A percentile compares a stretch with the other conserved stretches of the same genome.
phyloP scores from a whole-genome alignment of 257 asterid genomes.

The Nyctanthes arbortristis region DNA sequence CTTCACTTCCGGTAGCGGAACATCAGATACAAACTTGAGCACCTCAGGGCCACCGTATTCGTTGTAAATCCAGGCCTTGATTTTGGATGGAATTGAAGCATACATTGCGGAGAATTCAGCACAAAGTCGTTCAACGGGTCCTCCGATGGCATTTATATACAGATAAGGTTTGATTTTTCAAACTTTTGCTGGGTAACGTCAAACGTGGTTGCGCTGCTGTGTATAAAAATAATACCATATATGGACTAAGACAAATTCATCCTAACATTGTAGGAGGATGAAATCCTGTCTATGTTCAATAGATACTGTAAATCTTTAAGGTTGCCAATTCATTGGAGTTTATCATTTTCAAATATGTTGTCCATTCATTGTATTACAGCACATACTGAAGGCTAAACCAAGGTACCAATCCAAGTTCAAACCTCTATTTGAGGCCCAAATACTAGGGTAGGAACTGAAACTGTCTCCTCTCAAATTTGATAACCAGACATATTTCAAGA shows the following conservation, averaged over 20 bases:
- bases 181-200: neutral
- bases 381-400: too few relatives aligned
- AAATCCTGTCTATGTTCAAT: neutral
- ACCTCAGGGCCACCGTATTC: constrained; percentile 80
- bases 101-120: constrained; percentile 38
- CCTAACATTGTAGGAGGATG: too few relatives aligned
- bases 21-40: constrained; percentile 57
- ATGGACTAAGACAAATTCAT: too few relatives aligned
- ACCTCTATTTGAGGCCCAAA: too few relatives aligned
- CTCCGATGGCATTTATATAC: constrained; percentile 4
- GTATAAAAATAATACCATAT: too few relatives aligned
- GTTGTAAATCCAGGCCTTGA: constrained; percentile 82
- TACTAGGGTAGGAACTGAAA: too few relatives aligned
- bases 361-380: too few relatives aligned
- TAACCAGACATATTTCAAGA: neutral
- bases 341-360: too few relatives aligned
- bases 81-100: constrained; percentile 54
- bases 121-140: constrained; percentile 41
- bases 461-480: too few relatives aligned
- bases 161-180: constrained; percentile 16
- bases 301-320: neutral
- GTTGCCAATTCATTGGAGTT: neutral
- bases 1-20: constrained; percentile 57
- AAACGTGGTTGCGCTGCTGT: neutral
- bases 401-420: too few relatives aligned